Evolutionary conservation across 83 land plant genomes (phyloP).

Genomic region (Isoetes engelmannii): DNA sequence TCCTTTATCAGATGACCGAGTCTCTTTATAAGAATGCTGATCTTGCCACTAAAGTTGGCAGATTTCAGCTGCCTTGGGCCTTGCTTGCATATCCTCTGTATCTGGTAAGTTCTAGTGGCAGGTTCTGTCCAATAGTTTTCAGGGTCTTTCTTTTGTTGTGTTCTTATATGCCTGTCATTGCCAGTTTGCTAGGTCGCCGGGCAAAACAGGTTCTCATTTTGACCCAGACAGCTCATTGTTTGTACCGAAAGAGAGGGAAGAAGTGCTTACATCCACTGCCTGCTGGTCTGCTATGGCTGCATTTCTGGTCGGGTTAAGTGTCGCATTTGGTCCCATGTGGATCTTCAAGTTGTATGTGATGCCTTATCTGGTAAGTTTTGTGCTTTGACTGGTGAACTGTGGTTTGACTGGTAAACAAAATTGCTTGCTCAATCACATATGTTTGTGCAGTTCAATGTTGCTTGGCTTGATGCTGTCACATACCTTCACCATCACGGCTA

Average conservation of each 20-base stretch:
- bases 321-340: conserved; percentile 40
- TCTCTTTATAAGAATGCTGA: conserved; percentile 42
- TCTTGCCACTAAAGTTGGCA: conserved; percentile 18
- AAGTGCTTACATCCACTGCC: conserved; percentile 54
- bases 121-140: neutral
- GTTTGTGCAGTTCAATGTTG: conserved; percentile 47
- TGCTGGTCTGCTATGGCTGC: conserved; percentile 68
- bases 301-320: conserved; percentile 35
- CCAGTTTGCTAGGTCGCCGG: conserved; percentile 52
- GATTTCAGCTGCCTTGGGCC: conserved; percentile 50
- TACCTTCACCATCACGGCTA: conserved; percentile 94
- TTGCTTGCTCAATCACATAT: neutral
- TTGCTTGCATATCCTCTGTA: conserved; percentile 75
- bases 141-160: no score
- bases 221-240: conserved; percentile 67
- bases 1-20: conserved; percentile 43
- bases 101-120: conserved; percentile 35
- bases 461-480: conserved; percentile 83
- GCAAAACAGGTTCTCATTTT: conserved; percentile 79
- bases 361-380: conserved; percentile 54
- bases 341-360: conserved; percentile 73
- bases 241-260: conserved; percentile 53
- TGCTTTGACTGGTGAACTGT: neutral
- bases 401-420: conserved; percentile 12
- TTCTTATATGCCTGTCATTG: no score